Evolutionary conservation across 352 stramenopile species (phyloP), one percentile per base, ranked within the genome.

Genomic region (Phytophthora colocasiae): DNA sequence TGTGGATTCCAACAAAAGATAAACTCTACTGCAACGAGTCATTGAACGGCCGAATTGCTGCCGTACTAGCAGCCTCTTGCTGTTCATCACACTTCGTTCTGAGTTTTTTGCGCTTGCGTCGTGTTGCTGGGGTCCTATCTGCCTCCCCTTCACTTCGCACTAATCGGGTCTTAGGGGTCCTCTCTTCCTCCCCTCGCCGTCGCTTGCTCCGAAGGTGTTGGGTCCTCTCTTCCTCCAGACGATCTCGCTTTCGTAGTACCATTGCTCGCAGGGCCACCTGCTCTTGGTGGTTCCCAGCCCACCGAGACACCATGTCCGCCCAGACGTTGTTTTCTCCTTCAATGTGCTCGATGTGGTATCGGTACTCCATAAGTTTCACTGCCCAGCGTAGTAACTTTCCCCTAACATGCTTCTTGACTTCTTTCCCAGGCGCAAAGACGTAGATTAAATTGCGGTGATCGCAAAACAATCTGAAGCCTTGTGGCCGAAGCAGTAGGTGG

Each of bases 281-380:
- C 32, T 49, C 17, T 1, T 17, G 11, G 5, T 47, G 39, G 0
- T 12, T 36, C 2, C 39, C 29, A 6, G 40, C 47, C 63, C 55
- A 66, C 5, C 41, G n/a, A 9, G 26, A 50, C 1, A 63, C 32
- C 50, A 63, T 72, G 14, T 67, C 57, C 0, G 50, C 64, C 34
- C 57, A 72, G 10, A 67, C 43, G 3, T 67, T 67, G 12, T 26
- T 9, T 2, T 6, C 4, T 22, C 34, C 51, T 4, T 57, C 59
- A 15, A 72, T 72, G 19, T 67, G 57, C 12, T 58, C 40, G 15
- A 71, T 62, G 12, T 40, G 26, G 12, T 71, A 61, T 2, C 56
- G 12, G 38, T 56, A 65, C 15, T 60, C 40, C 58, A 66, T 60
- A 0, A 60, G 19, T 24, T 60, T 68, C 32, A 50, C 31, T 6